These are phyloP conservation scores for Saxispiralis lemnorum DNA, from an alignment of 495 filamentous ascomycete species.

Conservation along the genomic window DNA sequence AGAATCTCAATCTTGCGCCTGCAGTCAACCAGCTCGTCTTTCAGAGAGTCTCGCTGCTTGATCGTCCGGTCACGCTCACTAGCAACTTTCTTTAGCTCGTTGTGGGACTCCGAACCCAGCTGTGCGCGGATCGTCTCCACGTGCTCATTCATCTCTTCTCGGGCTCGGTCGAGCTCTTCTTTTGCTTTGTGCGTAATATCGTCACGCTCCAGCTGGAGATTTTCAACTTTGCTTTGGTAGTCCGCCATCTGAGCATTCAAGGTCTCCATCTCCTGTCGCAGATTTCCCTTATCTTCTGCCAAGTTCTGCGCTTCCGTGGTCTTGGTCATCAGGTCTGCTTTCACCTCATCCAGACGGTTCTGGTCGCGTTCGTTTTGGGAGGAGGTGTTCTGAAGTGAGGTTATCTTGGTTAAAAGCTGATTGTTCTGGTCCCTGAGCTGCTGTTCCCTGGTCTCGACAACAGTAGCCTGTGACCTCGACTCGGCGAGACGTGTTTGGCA, in stretches of 20 bases:
- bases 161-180: conserved; percentile 2
- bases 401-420: neutral
- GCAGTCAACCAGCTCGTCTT: neutral
- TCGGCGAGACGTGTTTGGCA: neutral
- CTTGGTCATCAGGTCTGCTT: conserved; percentile 1
- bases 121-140: conserved; percentile 1
- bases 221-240: conserved; percentile 2
- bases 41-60: neutral
- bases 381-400: neutral
- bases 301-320: neutral
- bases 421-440: neutral
- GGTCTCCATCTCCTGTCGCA: neutral
- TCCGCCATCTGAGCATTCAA: neutral
- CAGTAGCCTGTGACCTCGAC: neutral
- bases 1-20: neutral
- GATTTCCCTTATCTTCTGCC: neutral
- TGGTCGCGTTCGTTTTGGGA: neutral
- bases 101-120: neutral
- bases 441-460: neutral
- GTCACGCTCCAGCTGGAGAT: neutral
- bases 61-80: neutral
- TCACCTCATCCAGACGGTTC: neutral
- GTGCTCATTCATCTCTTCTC: conserved; percentile 2
- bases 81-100: neutral
- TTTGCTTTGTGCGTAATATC: neutral